Conservation (phyloP, 83 land plant species). For the Picea abies region DNA sequence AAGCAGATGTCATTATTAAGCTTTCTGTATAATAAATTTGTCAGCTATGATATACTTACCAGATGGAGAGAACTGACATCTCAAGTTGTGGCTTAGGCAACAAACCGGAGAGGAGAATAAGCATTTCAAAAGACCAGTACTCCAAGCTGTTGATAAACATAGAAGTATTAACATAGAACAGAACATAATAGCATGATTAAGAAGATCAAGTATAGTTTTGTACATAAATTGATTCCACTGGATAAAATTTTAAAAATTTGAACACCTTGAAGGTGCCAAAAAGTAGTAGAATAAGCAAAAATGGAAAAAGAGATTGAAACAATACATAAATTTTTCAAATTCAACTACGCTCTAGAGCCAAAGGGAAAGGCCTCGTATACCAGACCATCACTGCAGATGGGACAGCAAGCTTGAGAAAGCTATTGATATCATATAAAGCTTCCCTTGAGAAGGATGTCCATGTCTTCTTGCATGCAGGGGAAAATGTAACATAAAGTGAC, state of each 20-base stretch:
- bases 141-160: constrained; percentile 61
- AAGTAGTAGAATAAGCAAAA: background rate
- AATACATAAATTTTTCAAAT: background rate
- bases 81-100: constrained; percentile 86
- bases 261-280: background rate
- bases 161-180: background rate
- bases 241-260: background rate
- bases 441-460: no score
- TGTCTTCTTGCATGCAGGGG: constrained; percentile 60
- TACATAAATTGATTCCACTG: constrained; percentile 26
- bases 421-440: constrained; percentile 52
- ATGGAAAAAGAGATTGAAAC: background rate
- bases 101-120: constrained; percentile 76
- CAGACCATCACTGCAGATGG: constrained; percentile 88
- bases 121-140: constrained; percentile 79
- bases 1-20: background rate
- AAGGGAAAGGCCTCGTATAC: constrained; percentile 35
- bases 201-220: constrained; percentile 62
- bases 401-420: constrained; percentile 64
- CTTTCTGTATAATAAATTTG: constrained; percentile 9
- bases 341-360: no score
- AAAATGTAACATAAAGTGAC: constrained; percentile 53
- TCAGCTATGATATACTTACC: constrained; percentile 75
- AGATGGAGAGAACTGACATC: constrained; percentile 71
- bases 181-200: background rate